Evolutionary conservation across 306 rosid genomes (phyloP), one percentile per base, ranked within the genome.

Genomic region (Amphicarpaea edgeworthii): DNA sequence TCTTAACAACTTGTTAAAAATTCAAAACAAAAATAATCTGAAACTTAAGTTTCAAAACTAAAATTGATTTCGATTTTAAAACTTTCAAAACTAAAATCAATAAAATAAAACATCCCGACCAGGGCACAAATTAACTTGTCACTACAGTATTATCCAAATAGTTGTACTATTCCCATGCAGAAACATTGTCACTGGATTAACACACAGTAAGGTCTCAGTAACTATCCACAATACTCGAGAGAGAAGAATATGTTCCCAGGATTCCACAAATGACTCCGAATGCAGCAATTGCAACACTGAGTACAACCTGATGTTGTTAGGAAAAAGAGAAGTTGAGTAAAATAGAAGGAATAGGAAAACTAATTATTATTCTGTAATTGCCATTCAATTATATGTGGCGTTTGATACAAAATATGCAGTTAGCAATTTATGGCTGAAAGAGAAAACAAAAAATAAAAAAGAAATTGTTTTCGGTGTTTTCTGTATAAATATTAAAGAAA

Each of bases 221-320:
- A 68, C 69, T 76, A 26, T 76, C 59, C 0, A 16, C 82, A 12
- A 90, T 79, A 20, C 64, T 34, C 32, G 55, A 51, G 23, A 88
- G 16, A 8, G 93, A 85, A 57, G 89, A 86, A 78, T 86, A 88
- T 16, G 89, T 83, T 71, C 93, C 93, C 32, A 88, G 84, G 42
- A 75, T 3, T 32, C 83, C 91, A 51, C 86, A 62, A 15, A 79
- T 14, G 58, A 88, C 17, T 47, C 96, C 96, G 45, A 80, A 6
- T 40, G 24, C 65, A 38, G 70, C 72, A 21, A 86, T 79, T 11
- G 58, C 65, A 7, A 61, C 59, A 30, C 90, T 73, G 7, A 78
- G 47, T 43, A 58, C 73, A 17, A 90, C 70, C 96, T 88, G 79
- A 73, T 15, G 2, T 32, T 41, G n/a, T 17, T n/a, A 64, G 1